A percentile compares a stretch with the other conserved stretches of the same genome.
These are phyloP conservation scores for Fusarium proliferatum DNA, from an alignment of 2,329 filamentous ascomycete species.

Conservation along the genomic window DNA sequence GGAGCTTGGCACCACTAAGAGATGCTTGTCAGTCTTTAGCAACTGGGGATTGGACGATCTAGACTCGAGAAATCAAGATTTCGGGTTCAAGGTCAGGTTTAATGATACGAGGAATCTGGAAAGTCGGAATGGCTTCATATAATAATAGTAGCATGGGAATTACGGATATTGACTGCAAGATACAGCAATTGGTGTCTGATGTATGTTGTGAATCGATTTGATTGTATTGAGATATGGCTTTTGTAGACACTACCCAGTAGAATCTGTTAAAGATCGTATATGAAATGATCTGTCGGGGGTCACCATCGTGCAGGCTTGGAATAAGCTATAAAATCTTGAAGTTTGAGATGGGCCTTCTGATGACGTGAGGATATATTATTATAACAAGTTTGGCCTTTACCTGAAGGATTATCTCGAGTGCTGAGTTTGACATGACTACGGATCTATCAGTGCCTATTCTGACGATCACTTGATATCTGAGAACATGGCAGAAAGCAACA, in stretches of 20 bases:
- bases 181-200: neutral
- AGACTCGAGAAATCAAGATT: conserved; percentile 29
- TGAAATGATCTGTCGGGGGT: neutral
- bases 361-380: neutral
- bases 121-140: neutral
- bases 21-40: conserved; percentile 23
- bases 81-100: neutral
- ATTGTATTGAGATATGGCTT: neutral
- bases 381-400: neutral
- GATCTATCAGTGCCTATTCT: neutral
- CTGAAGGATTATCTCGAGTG: too few species aligned
- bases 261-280: neutral
- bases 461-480: neutral
- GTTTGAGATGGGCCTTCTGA: neutral
- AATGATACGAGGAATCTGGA: neutral
- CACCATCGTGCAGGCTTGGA: neutral
- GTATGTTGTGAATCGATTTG: neutral
- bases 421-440: neutral
- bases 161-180: neutral
- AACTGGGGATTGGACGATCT: conserved; percentile 23
- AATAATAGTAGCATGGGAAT: neutral
- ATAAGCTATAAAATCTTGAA: neutral
- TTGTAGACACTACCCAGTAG: neutral
- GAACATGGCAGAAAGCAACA: too few species aligned
- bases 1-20: conserved; percentile 30